Evolutionary conservation across 257 asterid species (phyloP).

Genomic region (Jasminum sambac): DNA sequence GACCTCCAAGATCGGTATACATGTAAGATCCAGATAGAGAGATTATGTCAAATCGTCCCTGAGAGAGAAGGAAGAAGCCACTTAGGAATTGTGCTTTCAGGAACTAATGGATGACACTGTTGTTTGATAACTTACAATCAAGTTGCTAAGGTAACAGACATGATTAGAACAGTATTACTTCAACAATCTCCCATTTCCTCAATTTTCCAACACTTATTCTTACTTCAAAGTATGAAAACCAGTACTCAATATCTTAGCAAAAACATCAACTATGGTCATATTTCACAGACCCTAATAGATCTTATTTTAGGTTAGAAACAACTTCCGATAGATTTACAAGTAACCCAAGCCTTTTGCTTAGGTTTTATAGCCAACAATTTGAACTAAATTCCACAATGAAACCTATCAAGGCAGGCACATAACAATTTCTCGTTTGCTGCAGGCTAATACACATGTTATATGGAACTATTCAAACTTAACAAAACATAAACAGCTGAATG

Average conservation of each 20-base stretch:
- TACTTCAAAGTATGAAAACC: neutral
- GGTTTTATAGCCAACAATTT: neutral
- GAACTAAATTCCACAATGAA: neutral
- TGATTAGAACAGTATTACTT: neutral
- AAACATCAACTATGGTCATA: neutral
- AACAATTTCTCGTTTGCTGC: neutral
- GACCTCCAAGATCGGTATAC: slow-evolving; percentile 52
- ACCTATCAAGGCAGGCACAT: neutral
- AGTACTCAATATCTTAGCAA: neutral
- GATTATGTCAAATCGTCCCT: slow-evolving; percentile 66
- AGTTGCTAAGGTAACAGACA: neutral
- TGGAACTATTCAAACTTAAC: neutral
- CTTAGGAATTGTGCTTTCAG: neutral
- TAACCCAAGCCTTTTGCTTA: neutral
- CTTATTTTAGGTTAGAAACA: neutral
- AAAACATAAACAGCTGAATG: neutral
- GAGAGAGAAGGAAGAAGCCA: neutral
- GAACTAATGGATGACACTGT: neutral
- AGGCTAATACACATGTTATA: neutral
- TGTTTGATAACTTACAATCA: neutral
- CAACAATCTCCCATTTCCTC: neutral
- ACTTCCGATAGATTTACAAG: neutral
- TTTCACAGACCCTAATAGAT: neutral
- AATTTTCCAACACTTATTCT: neutral
- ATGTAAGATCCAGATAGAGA: slow-evolving; percentile 61